Base-by-base conservation (phyloP, 2,329 filamentous ascomycete species). In the Myrmaecium sp. region DNA sequence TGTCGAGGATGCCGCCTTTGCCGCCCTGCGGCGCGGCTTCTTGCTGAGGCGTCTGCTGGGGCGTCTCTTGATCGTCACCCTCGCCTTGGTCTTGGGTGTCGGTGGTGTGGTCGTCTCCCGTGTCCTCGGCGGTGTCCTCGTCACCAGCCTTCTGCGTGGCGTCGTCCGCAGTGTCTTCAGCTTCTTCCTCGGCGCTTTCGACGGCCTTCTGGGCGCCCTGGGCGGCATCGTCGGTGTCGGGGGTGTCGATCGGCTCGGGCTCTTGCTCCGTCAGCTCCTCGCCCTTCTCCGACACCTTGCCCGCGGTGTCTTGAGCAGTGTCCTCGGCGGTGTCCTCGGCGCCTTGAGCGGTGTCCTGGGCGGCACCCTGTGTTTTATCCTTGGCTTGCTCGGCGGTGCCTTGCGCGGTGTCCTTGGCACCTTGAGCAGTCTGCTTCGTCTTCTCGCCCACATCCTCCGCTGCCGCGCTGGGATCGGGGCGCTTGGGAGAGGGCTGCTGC, bases 101-200 rank as follows among this genome's bases (percentile, higher is more conserved):
- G 16, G 14, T 23, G 25, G 33, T 21, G n/a, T 36, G 41, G 12
- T n/a, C n/a, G n/a, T 50, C 48, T 14, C 46, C 43, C 12, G 47
- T 44, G 13, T 51, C 42, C 34, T 41, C 43, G 28, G 46, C 42
- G 15, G 41, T 41, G 26, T 49, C 46, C 19, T n/a, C n/a, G 26
- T 55, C 51, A 29, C 54, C 51, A 17, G 55, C 56, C 34, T 56
- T 57, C 34, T 57, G 46, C 18, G 52, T 56, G 16, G 46, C 46
- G 30, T 61, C 51, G 31, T 60, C 58, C n/a, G 47, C 51, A 21
- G 50, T 51, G 32, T 59, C 55, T 33, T 60, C 45, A 22, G 47
- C 56, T 17, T 53, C 49, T 9, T 55, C 46, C 25, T 55, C 47
- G n/a, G 46, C 46, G 27, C 42, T 45, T 21, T 38, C 46, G 21